Base-by-base conservation (phyloP, 2,329 filamentous ascomycete species). In the Sphaerostilbella broomeana region DNA sequence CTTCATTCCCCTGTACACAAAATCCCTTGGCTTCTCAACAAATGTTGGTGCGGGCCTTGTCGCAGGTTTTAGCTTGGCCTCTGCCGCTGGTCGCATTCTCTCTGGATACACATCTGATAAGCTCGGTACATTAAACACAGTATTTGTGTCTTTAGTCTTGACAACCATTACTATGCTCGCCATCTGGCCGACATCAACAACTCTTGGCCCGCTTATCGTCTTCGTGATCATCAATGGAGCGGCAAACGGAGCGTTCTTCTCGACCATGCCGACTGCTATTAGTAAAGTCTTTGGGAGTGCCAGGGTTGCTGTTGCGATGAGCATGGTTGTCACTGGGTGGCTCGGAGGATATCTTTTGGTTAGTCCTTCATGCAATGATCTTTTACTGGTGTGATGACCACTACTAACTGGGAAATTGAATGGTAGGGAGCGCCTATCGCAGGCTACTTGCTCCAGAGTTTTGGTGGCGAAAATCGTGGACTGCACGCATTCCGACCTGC, bases 321-420 rank as follows among this genome's bases (percentile, higher is more conserved):
- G 72, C 3, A 78, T 79, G 71, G 66, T 75, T 26, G 67, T 77
- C 2, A 77, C 71, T 0, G 70, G 72, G 3, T 81, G 75, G 76
- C 64, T 65, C 7, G 71, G 67, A 3, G 76, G 77, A 0, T 81
- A 80, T 57, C 59, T 79, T 4, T 62, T 78, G 60, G 69, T 2
- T 70, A 66, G 42, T 21, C 6, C 4, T 19, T 17, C n/a, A 6
- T 8, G 27, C 10, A 18, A 15, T n/a, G 4, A 33, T 19, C 5
- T 8, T 29, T 10, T 24, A n/a, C 6, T 24, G 17, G 6, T 17
- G 12, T n/a, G 7, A 17, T n/a, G 8, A 13, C n/a, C n/a, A 21
- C 12, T 9, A 12, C n/a, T 24, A 10, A 16, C 9, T 5, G 2
- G 10, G 17, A 13, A 6, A 19, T 21, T 32, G 10, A 6, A 17